These are phyloP conservation scores for Aspergillus sp. DNA, from an alignment of 2,329 filamentous ascomycete genomes.

Conservation along the genomic window DNA sequence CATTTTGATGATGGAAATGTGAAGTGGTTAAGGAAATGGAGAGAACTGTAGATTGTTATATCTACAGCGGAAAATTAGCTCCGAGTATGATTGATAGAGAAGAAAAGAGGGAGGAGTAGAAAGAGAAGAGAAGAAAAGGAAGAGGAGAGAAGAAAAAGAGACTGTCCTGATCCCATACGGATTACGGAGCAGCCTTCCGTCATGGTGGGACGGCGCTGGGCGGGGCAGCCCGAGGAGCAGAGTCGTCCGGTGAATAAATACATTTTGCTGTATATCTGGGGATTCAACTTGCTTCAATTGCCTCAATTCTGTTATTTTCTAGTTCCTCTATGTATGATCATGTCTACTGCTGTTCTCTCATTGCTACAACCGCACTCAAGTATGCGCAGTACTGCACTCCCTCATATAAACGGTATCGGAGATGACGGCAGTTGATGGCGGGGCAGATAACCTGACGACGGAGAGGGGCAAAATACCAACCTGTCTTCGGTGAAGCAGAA, in stretches of 20 bases:
- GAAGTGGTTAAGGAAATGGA: slow-evolving; percentile 3
- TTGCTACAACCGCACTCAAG: too few species aligned
- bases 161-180: slow-evolving; percentile 6
- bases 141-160: slow-evolving; percentile 13
- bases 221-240: slow-evolving; percentile 27
- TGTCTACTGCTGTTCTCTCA: background rate
- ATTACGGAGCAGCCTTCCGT: slow-evolving; percentile 34
- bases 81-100: slow-evolving; percentile 7
- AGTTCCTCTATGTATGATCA: background rate
- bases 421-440: background rate
- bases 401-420: background rate
- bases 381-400: background rate
- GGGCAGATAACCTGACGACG: background rate
- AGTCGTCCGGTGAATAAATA: slow-evolving; percentile 25
- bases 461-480: background rate
- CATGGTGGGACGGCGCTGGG: slow-evolving; percentile 22
- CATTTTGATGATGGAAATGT: slow-evolving; percentile 28
- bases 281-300: background rate
- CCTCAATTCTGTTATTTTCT: background rate
- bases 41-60: slow-evolving; percentile 7
- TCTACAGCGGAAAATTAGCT: slow-evolving; percentile 6
- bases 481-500: background rate
- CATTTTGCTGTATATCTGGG: background rate
- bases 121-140: slow-evolving; percentile 18
- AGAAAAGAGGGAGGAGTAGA: slow-evolving; percentile 17